phyloP scores from a whole-genome alignment of 176 grass and related monocot genomes.

The Miscanthus lutarioriparius region DNA sequence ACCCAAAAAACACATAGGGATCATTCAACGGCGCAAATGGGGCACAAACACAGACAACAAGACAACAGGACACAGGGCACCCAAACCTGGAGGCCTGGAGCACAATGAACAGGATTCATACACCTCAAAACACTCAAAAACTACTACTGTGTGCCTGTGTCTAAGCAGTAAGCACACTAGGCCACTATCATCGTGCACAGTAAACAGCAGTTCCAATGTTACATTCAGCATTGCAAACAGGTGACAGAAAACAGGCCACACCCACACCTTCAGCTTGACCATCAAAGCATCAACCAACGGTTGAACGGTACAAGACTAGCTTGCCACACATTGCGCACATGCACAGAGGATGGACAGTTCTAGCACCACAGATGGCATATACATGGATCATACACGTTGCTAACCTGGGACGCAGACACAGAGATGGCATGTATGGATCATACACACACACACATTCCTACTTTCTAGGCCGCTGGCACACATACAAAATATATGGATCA shows the following conservation, averaged over 20 bases:
- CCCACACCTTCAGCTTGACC: neutral
- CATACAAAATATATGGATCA: neutral
- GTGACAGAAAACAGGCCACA: neutral
- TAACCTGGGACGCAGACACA: neutral
- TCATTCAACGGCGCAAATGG: neutral
- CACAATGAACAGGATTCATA: neutral
- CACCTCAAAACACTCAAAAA: neutral
- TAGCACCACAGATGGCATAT: neutral
- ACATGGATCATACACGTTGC: neutral
- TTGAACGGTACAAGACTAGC: neutral
- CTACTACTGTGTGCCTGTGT: neutral
- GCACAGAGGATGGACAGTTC: neutral
- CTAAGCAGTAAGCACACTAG: neutral
- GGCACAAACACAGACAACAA: neutral
- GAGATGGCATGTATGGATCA: neutral
- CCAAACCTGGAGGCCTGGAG: neutral
- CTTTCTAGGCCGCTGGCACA: no score
- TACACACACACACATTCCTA: neutral
- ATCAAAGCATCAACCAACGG: neutral
- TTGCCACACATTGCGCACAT: neutral
- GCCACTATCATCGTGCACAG: neutral
- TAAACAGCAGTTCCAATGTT: neutral
- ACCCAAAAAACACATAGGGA: neutral
- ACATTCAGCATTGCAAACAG: neutral
- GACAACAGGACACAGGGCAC: neutral